phyloP scores from a whole-genome alignment of 768 basidiomycete species.

The Tremella mesenterica region DNA sequence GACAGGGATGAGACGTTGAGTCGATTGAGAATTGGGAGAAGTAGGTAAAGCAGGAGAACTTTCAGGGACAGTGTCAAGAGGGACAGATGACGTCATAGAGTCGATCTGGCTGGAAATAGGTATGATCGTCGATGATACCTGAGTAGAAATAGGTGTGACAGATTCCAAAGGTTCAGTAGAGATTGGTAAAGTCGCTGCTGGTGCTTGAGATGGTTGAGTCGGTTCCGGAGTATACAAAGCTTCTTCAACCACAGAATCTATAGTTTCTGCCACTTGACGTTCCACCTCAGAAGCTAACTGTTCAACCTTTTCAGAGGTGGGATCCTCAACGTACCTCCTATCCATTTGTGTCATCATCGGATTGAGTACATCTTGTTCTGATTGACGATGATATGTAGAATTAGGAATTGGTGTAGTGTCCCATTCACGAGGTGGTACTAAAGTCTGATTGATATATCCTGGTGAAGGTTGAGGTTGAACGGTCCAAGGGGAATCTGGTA shows the following conservation, averaged over 20 bases:
- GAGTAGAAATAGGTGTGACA: conserved; percentile 7
- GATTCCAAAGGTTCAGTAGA: conserved; percentile 27
- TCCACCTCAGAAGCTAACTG: conserved; percentile 6
- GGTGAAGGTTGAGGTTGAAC: conserved; percentile 20
- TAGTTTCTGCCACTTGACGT: not conserved
- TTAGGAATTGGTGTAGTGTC: not conserved
- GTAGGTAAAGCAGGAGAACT: conserved; percentile 3
- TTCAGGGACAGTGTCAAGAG: not conserved
- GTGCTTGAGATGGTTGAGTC: conserved; percentile 22
- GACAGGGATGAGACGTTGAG: too few species aligned
- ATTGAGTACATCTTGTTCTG: not conserved
- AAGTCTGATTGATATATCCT: too few species aligned
- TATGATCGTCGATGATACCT: not conserved
- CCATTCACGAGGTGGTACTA: not conserved
- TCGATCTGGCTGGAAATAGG: too few species aligned
- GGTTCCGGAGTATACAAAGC: not conserved
- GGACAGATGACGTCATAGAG: too few species aligned
- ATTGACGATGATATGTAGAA: not conserved
- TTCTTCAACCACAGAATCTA: not conserved
- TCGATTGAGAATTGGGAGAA: too few species aligned
- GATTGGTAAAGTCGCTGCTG: conserved; percentile 20
- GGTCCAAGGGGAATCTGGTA: conserved; percentile 35
- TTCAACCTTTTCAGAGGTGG: conserved; percentile 1
- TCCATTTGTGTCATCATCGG: too few species aligned
- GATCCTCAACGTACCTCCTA: conserved; percentile 6